These are phyloP conservation scores for Didymella segeticola DNA, from an alignment of 2,329 filamentous ascomycete species.

Conservation along the genomic window DNA sequence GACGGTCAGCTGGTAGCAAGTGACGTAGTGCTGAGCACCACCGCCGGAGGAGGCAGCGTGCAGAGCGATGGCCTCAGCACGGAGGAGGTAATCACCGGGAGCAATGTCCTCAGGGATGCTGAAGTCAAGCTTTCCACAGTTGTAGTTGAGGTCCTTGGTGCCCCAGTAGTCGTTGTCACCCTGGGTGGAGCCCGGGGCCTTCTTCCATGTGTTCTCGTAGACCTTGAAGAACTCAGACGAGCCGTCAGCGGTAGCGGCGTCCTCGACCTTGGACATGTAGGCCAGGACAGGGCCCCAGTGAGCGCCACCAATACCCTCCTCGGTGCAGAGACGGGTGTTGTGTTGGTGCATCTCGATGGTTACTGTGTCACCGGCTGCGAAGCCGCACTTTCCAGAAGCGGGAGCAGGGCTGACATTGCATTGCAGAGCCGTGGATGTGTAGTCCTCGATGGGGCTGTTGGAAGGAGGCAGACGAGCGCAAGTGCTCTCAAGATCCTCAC, in stretches of 20 bases:
- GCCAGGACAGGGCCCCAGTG: slow-evolving; percentile 63
- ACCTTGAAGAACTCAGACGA: slow-evolving; percentile 60
- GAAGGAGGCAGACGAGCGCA: slow-evolving; percentile 36
- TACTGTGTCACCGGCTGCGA: slow-evolving; percentile 35
- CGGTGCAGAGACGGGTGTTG: slow-evolving; percentile 29
- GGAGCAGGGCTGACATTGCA: slow-evolving; percentile 39
- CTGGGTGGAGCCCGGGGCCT: slow-evolving; percentile 44
- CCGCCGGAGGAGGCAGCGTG: slow-evolving; percentile 49
- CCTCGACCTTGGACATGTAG: slow-evolving; percentile 54
- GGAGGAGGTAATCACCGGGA: slow-evolving; percentile 54
- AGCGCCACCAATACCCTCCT: slow-evolving; percentile 40
- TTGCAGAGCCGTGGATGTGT: slow-evolving; percentile 39
- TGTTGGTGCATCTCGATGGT: slow-evolving; percentile 43
- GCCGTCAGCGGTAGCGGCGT: slow-evolving; percentile 53
- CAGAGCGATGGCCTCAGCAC: slow-evolving; percentile 56
- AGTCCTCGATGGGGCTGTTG: slow-evolving; percentile 41
- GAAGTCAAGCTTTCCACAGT: slow-evolving; percentile 43
- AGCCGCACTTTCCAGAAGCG: slow-evolving; percentile 35
- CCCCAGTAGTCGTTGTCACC: slow-evolving; percentile 51
- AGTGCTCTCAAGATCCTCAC: slow-evolving; percentile 39
- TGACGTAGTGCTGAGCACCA: slow-evolving; percentile 56
- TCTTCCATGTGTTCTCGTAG: slow-evolving; percentile 49
- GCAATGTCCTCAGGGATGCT: slow-evolving; percentile 51
- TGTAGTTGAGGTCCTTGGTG: slow-evolving; percentile 52
- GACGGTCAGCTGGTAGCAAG: slow-evolving; percentile 54